phyloP scores from a whole-genome alignment of 2,329 filamentous ascomycete genomes.

The Fusarium sp. region DNA sequence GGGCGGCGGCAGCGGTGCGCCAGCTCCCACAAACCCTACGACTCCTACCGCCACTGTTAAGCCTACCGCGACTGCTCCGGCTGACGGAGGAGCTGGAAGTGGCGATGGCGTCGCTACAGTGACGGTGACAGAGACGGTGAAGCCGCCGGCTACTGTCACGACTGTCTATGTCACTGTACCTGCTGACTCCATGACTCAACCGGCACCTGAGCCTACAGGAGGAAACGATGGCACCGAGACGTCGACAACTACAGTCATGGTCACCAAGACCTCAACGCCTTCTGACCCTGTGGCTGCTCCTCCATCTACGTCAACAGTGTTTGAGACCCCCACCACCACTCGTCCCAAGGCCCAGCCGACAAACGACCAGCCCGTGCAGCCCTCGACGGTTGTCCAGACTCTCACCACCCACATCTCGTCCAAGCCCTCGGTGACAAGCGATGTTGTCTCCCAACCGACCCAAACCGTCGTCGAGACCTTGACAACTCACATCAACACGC shows the following conservation, averaged over 20 bases:
- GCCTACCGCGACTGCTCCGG: slow-evolving; percentile 29
- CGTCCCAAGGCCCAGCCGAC: slow-evolving; percentile 17
- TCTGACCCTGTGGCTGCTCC: slow-evolving; percentile 14
- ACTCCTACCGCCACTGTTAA: slow-evolving; percentile 12
- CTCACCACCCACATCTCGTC: slow-evolving; percentile 25
- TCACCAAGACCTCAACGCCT: slow-evolving; percentile 30
- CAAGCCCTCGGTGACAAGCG: background rate
- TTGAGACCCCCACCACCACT: slow-evolving; percentile 1
- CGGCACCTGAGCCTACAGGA: slow-evolving; percentile 26
- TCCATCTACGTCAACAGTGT: slow-evolving; percentile 13
- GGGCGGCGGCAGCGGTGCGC: slow-evolving; percentile 38
- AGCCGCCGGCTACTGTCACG: slow-evolving; percentile 57
- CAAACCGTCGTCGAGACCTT: slow-evolving; percentile 21
- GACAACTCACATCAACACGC: slow-evolving; percentile 35
- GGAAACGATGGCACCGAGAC: slow-evolving; percentile 40
- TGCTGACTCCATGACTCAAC: slow-evolving; percentile 35
- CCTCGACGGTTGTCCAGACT: slow-evolving; percentile 38
- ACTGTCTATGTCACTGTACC: slow-evolving; percentile 57
- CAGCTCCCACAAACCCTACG: slow-evolving; percentile 26
- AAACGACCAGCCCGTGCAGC: slow-evolving; percentile 10
- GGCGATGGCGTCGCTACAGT: slow-evolving; percentile 45
- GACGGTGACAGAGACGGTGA: slow-evolving; percentile 57
- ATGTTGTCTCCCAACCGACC: background rate
- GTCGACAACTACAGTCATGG: slow-evolving; percentile 40
- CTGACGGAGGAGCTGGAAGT: slow-evolving; percentile 27